Percentiles rank a stretch among this genome's conserved stretches.
Evolutionary conservation across 495 filamentous ascomycete species (phyloP).

Genomic region (Lentithecium fluviatile): DNA sequence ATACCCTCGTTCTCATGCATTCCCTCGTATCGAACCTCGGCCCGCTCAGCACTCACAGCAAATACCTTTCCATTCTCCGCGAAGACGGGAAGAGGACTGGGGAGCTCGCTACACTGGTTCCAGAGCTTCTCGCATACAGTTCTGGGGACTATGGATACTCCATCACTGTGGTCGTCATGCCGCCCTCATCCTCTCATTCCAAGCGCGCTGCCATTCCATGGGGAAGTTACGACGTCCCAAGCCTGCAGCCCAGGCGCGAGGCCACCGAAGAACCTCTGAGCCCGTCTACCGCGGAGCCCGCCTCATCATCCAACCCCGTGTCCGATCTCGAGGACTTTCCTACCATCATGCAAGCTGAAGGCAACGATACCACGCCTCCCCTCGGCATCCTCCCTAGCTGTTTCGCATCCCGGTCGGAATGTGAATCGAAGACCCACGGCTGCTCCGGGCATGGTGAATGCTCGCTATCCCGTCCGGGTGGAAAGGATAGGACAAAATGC

Average conservation of each 20-base stretch:
- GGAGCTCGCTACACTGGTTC: too few species aligned
- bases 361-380: slow-evolving; percentile 12
- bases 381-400: slow-evolving; percentile 33
- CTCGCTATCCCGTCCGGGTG: slow-evolving; percentile 12
- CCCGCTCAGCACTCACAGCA: too few species aligned
- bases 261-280: slow-evolving; percentile 36
- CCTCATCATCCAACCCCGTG: slow-evolving; percentile 4
- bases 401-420: slow-evolving; percentile 19
- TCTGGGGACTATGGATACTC: too few species aligned
- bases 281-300: slow-evolving; percentile 7
- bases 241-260: slow-evolving; percentile 20
- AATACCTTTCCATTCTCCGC: background rate
- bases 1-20: too few species aligned
- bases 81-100: too few species aligned
- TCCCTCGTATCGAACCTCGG: too few species aligned
- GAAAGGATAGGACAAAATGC: slow-evolving; percentile 49
- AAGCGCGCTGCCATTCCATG: slow-evolving; percentile 34
- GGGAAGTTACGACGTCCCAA: slow-evolving; percentile 33
- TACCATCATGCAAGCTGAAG: background rate
- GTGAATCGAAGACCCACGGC: slow-evolving; percentile 23
- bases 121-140: too few species aligned
- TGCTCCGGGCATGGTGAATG: slow-evolving; percentile 35
- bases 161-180: slow-evolving; percentile 36
- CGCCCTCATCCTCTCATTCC: slow-evolving; percentile 19
- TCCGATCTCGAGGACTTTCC: slow-evolving; percentile 11